Base-by-base conservation (phyloP, 208 protist species). In the Acanthamoeba sp. region DNA sequence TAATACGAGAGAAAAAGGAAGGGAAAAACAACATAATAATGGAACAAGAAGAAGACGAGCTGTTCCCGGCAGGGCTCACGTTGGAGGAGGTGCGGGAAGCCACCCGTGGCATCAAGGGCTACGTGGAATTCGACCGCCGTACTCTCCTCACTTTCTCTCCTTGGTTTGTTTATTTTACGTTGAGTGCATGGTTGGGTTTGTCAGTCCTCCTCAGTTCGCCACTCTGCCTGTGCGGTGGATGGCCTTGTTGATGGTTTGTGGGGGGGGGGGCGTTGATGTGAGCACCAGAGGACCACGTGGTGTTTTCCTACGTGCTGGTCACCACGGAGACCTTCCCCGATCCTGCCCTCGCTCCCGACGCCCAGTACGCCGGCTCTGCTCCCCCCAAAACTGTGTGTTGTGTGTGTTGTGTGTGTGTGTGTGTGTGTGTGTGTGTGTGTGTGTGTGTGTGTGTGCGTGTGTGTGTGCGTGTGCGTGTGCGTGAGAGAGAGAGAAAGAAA, bases 221-320 rank as follows among this genome's bases (percentile, higher is more conserved):
- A n/a, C n/a, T n/a, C n/a, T n/a, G n/a, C n/a, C n/a, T n/a, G n/a
- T n/a, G n/a, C n/a, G n/a, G 64, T 1, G 27, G 2, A 18, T 40
- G 18, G 64, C 27, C 4, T 32, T 16, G n/a, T 66, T 3, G 2
- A 14, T 24, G 27, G 4, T 66, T 3, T 32, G n/a, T 32, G 27
- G 5, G 7, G 64, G 5, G 64, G 7, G 64, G 5, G 64, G 1
- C 10, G 64, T 20, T 29, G 29, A 73, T 73, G 64, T 73, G 64
- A 32, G 45, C 12, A 50, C 45, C 27, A 73, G 64, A 38, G 29
- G 76, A 85, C 76, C 76, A 85, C 32, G 76, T 85, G 14, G 76
- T 85, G 76, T 85, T 85, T 20, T 85, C 76, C 7, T 85, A 85
- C 76, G 36, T 57, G 40, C 20, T 85, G 40, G 76, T 85, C 16